Base-by-base conservation (phyloP, 2,329 filamentous ascomycete genomes). In the Colletotrichum sp. region DNA sequence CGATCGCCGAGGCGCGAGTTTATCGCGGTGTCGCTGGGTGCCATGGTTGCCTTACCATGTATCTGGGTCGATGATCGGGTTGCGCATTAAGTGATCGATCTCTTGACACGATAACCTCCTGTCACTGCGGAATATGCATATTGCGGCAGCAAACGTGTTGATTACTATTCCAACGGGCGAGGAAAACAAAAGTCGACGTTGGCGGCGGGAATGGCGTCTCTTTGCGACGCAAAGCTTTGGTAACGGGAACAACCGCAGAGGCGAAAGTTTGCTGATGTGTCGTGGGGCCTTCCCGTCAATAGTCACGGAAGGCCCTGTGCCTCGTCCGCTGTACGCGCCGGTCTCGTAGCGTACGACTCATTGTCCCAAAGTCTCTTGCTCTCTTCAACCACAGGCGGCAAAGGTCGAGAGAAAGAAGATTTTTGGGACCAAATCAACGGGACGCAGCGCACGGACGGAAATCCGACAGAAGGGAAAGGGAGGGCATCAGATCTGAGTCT, bases 1-100 rank as follows among this genome's bases (percentile, higher is more conserved):
- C 57, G 73, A 76, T 76, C 64, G 64, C 64, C 71, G n/a, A 73
- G 70, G 64, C 49, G 71, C 74, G 64, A 74, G 55, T 63, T 60
- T 39, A 55, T 72, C 72, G 72, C 44, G 30, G 16, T 30, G 18
- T 32, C 52, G 28, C 34, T 59, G 24, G 39, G 30, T 68, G 59
- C 57, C 59, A 59, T 55, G 64, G 65, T 65, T 52, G 57, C 44
- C 60, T 60, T 73, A 76, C 74, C 70, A 69, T 36, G 72, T 68
- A 32, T 24, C 64, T 76, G 70, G 74, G 74, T 60, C 70, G 62
- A 28, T 21, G 64, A 76, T 76, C 70, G 49, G 44, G 30, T 63
- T 76, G 57, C 64, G 32, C 49, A 39, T 52, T 49, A 55, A 44
- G 16, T 73, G 69, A 69, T 74, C 70, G 34, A 60, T 64, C 57